Evolutionary conservation across 768 basidiomycete species (phyloP).

Genomic region (Erythrobasidium yunnanense): DNA sequence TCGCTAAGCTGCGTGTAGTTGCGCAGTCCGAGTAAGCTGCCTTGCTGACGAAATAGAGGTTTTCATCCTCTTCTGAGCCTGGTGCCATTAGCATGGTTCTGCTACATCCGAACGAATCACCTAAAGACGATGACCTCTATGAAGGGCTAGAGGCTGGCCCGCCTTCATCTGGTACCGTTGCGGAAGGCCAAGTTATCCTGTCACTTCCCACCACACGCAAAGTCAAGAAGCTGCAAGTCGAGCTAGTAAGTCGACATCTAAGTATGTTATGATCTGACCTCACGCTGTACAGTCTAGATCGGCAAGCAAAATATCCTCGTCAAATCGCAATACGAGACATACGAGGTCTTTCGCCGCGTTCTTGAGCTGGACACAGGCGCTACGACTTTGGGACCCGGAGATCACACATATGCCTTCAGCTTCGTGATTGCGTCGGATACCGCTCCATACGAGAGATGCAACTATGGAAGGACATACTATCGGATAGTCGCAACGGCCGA

Average conservation of each 20-base stretch:
- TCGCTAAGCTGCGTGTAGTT: not conserved
- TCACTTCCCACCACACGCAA: not conserved
- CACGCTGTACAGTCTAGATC: not conserved
- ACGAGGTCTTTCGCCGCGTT: not conserved
- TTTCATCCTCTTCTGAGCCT: too few species aligned
- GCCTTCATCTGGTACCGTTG: not conserved
- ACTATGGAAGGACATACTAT: conserved; percentile 6
- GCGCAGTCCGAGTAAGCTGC: not conserved
- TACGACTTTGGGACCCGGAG: conserved; percentile 16
- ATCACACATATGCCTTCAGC: conserved; percentile 10
- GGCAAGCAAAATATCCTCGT: conserved; percentile 9
- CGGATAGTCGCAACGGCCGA: conserved; percentile 12
- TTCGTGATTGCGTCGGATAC: conserved; percentile 3
- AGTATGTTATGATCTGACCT: not conserved
- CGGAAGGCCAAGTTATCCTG: conserved; percentile 18
- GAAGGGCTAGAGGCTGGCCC: not conserved
- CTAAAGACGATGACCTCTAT: not conserved
- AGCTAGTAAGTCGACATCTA: conserved; percentile 4
- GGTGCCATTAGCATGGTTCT: not conserved
- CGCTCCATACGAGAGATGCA: conserved; percentile 18
- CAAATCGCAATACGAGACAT: not conserved
- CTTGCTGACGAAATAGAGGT: not conserved
- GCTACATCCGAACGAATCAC: not conserved
- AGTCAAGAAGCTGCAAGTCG: conserved; percentile 14
- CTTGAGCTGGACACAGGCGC: conserved; percentile 16